Base-by-base conservation (phyloP, 1,139 yeast genomes). In the Saccharomycopsis hybrid region DNA sequence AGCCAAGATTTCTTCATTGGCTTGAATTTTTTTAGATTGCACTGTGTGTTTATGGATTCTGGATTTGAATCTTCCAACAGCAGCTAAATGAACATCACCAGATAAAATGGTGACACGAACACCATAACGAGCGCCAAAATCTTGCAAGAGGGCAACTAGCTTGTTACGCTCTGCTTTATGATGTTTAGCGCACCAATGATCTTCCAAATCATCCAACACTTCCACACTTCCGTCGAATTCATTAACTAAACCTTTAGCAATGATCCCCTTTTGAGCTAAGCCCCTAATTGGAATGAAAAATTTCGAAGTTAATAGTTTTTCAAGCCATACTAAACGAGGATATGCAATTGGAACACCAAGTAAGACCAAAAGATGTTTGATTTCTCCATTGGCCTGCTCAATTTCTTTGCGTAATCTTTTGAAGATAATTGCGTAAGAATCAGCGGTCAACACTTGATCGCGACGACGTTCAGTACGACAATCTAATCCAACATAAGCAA, bases 331-430 rank as follows among this genome's bases (percentile, higher is more conserved):
- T 62, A 90, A 69, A 58, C 97, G 75, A 3, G 98, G 97, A 62
- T 92, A 92, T 43, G 94, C 85, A 51, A 90, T 85, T 2, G 98
- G 98, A 8, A 92, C 96, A 37, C 97, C 97, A 53, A 92, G 71
- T 80, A 90, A 75, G 4, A 92, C 80, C 58, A 86, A 69, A 42
- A 90, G 59, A 64, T 92, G 98, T 62, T 84, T 82, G 43, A 85
- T 72, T 7, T 77, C 77, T 9, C 77, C 77, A 18, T 78, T 70
- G 3, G 76, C 63, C 1, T 64, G 62, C 18, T 62, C 57, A 25
- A 84, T 60, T 63, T 89, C 96, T 4, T 64, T 50, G 29, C 68
- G 62, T 38, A 89, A 58, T 33, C 96, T 72, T 8, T 70, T 58
- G 59, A 89, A 90, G n/a, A 85, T 71, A 5, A 62, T 55, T 2